Evolutionary conservation across 108 stramenopile genomes (phyloP).

Genomic region (Skeletonema menzelii): DNA sequence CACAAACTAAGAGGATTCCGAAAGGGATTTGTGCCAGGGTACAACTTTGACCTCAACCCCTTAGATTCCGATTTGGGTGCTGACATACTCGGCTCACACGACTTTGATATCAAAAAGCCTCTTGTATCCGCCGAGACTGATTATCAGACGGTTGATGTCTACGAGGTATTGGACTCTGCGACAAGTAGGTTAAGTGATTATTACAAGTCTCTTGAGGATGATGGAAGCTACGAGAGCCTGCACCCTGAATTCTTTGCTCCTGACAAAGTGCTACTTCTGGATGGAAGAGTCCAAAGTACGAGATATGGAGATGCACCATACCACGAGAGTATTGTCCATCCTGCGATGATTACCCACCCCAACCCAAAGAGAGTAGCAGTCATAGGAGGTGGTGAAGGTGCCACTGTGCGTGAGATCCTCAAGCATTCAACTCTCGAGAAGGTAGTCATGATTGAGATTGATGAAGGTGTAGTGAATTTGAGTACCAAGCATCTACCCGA

Average conservation of each 20-base stretch:
- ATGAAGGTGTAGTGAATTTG: slow-evolving; percentile 42
- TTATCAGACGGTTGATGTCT: slow-evolving; percentile 29
- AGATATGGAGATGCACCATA: slow-evolving; percentile 51
- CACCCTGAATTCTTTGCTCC: slow-evolving; percentile 43
- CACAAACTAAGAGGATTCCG: slow-evolving; percentile 60
- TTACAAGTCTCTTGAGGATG: slow-evolving; percentile 5
- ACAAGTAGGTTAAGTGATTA: neutral
- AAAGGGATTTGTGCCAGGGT: neutral
- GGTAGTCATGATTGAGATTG: slow-evolving; percentile 59
- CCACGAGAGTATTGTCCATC: slow-evolving; percentile 93
- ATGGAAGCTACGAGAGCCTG: slow-evolving; percentile 24
- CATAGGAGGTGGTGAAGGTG: slow-evolving; percentile 83
- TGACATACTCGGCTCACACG: neutral
- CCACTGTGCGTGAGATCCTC: slow-evolving; percentile 78
- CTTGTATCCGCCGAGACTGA: slow-evolving; percentile 35
- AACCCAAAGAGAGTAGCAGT: slow-evolving; percentile 73
- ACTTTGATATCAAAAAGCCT: slow-evolving; percentile 18
- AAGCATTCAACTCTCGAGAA: slow-evolving; percentile 82
- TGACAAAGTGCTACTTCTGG: slow-evolving; percentile 57
- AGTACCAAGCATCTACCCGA: slow-evolving; percentile 32
- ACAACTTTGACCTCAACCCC: slow-evolving; percentile 1
- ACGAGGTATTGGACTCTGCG: slow-evolving; percentile 17
- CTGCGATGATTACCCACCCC: slow-evolving; percentile 88
- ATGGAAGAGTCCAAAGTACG: slow-evolving; percentile 63
- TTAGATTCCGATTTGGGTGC: slow-evolving; percentile 25